A percentile compares a stretch with the other conserved stretches of the same genome.
phyloP scores from a whole-genome alignment of 148 eudicot species.

The Chenopodium quinoa region DNA sequence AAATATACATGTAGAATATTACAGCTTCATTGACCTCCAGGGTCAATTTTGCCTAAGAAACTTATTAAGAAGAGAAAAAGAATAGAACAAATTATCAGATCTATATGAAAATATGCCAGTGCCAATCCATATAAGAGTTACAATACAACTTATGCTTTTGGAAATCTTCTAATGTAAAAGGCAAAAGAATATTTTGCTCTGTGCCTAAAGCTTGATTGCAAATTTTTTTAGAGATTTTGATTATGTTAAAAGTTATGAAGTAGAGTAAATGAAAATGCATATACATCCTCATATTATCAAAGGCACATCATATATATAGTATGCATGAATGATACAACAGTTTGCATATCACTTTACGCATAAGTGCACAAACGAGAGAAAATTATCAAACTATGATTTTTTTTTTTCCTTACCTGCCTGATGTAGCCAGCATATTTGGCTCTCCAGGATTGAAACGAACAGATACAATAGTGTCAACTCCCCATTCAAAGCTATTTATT shows the following conservation, averaged over 20 bases:
- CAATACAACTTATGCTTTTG: background rate
- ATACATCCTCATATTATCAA: too few species aligned
- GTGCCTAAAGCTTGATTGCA: background rate
- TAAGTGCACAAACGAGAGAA: background rate
- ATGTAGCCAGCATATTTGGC: conserved; percentile 79
- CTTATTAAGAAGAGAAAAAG: background rate
- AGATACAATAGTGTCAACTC: conserved; percentile 74
- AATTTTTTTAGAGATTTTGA: too few species aligned
- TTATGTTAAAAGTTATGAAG: background rate
- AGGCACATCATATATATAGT: background rate
- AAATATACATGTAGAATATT: background rate
- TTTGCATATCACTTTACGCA: conserved; percentile 9
- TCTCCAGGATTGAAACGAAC: conserved; percentile 96
- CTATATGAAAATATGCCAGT: background rate
- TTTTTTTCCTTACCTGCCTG: conserved; percentile 60
- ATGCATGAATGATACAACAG: conserved; percentile 1
- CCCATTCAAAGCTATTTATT: conserved; percentile 88
- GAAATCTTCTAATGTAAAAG: background rate
- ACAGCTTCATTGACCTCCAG: background rate
- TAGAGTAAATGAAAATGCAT: background rate
- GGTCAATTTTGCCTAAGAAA: background rate
- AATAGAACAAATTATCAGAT: background rate
- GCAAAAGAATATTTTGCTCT: background rate
- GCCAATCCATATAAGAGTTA: background rate
- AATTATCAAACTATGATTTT: background rate